These are phyloP conservation scores for Candida sanyaensis DNA, from an alignment of 1,139 yeast genomes.

Conservation along the genomic window DNA sequence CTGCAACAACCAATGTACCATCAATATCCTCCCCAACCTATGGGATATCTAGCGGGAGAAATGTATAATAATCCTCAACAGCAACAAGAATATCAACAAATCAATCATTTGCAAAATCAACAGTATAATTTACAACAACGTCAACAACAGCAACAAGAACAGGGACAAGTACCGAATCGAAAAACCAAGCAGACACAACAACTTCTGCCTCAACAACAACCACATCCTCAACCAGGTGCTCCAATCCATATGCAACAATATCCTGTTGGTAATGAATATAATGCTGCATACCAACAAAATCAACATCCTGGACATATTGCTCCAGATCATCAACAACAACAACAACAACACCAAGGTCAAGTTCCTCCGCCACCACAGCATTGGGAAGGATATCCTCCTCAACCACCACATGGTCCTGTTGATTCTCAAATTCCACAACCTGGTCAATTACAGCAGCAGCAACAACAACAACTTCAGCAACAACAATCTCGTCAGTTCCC, in stretches of 20 bases:
- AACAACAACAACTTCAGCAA: too few relatives aligned
- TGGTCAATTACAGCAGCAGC: too few relatives aligned
- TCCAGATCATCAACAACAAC: slow-evolving; percentile 3
- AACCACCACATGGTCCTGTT: slow-evolving; percentile 3
- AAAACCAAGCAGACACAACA: not conserved
- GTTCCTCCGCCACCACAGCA: slow-evolving; percentile 5
- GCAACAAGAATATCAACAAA: slow-evolving; percentile 6
- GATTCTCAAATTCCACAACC: slow-evolving; percentile 2
- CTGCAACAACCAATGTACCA: slow-evolving; percentile 8
- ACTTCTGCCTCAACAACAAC: slow-evolving; percentile 2
- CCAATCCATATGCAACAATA: slow-evolving; percentile 4
- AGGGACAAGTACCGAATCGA: not conserved
- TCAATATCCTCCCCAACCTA: slow-evolving; percentile 14
- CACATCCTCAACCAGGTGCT: slow-evolving; percentile 6
- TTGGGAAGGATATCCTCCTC: slow-evolving; percentile 4
- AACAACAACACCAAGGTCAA: slow-evolving; percentile 7
- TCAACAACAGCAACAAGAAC: slow-evolving; percentile 6
- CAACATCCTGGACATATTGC: not conserved
- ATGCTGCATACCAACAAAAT: not conserved
- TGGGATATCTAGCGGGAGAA: slow-evolving; percentile 12
- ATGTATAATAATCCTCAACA: slow-evolving; percentile 8
- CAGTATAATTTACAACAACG: slow-evolving; percentile 8
- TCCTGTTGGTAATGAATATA: slow-evolving; percentile 1
- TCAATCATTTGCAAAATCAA: slow-evolving; percentile 6
- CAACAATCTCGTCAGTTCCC: slow-evolving; percentile 1